Conservation (phyloP, 2,329 filamentous ascomycete genomes). For the Cryphonectria radicalis region DNA sequence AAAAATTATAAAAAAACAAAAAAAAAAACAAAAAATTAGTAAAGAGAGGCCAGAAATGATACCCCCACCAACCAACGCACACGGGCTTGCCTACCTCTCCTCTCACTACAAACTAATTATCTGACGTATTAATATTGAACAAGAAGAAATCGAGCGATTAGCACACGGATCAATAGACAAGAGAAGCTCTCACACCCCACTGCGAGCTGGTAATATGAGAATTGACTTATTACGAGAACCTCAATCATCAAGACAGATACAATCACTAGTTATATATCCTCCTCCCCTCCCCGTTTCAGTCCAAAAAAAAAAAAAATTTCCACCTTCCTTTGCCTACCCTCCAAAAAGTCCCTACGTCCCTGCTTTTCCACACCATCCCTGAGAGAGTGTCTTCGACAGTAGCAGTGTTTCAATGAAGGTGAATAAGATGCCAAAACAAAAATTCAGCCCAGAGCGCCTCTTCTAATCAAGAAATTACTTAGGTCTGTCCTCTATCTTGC, state of each 20-base stretch:
- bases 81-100: neutral
- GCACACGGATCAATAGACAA: neutral
- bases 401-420: neutral
- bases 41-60: neutral
- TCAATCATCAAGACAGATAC: neutral
- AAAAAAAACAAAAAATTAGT: neutral
- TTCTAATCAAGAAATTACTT: neutral
- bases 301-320: neutral
- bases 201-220: neutral
- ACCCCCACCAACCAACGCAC: neutral
- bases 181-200: neutral
- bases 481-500: neutral
- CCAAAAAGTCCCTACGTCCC: neutral
- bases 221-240: neutral
- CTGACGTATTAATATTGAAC: neutral
- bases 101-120: neutral
- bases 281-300: neutral
- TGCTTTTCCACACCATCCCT: neutral
- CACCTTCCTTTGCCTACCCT: neutral
- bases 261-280: neutral
- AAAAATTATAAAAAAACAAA: constrained; percentile 30
- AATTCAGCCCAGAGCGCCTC: neutral
- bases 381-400: neutral
- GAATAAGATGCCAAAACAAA: neutral
- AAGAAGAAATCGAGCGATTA: neutral